Base-by-base conservation (phyloP, 768 basidiomycete species). In the Amylocystis lapponica region DNA sequence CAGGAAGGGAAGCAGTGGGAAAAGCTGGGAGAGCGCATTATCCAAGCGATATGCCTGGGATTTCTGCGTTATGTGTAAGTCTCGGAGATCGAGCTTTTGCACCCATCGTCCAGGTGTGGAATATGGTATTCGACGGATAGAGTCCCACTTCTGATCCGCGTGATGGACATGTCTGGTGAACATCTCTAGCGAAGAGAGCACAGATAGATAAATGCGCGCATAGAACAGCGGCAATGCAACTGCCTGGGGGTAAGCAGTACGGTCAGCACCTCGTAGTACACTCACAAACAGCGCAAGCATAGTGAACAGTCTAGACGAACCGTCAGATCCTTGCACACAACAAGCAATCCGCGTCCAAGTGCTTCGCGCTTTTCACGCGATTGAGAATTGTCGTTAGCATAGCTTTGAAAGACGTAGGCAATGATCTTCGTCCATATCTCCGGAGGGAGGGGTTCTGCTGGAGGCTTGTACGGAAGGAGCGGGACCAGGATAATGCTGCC, bases 91-190 rank as follows among this genome's bases (percentile, higher is more conserved):
- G 19, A 96, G 69, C 9, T 59, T 62, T 46, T 81, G 83, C 1
- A 95, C 79, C 85, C 89, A 94, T 57, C 92, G 74, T 22, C 92
- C 92, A 2, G 92, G 92, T 0, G 84, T 75, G 4, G 90, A 93
- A 55, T 84, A 86, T 0, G 87, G 87, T 51, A 87, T 90, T 38
- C 92, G 76, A 39, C 87, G 78, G 44, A 95, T 80, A 33, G 88
- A 86, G 54, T 92, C 89, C 92, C 92, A 95, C 56, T 74, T 76
- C 52, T 77, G 72, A 48, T 95, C 91, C 6, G 83, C 81, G 23
- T 58, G 53, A 46, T 71, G 65, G 2, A 94, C 71, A 19, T 66
- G 68, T n/a, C 64, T 46, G n/a, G 74, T 67, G 51, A 92, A 83
- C 47, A 67, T 71, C 43, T 75, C 70, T 31, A 91, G 66, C 5